Evolutionary conservation across 2,329 filamentous ascomycete genomes (phyloP).

Genomic region (Triangularia setosa): DNA sequence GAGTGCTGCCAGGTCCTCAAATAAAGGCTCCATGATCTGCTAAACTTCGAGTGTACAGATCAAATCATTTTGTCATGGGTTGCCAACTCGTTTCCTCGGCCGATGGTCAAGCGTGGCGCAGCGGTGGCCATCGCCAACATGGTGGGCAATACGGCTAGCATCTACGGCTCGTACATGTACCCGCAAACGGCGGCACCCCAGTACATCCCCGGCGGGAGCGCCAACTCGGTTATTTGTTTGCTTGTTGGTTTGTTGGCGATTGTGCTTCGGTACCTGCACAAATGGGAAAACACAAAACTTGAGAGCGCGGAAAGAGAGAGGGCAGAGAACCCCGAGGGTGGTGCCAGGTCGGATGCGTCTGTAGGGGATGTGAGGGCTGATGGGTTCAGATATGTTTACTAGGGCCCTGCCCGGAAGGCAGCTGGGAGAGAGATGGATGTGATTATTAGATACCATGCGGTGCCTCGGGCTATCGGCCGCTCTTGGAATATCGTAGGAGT

Average conservation of each 20-base stretch:
- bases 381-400: slow-evolving; percentile 33
- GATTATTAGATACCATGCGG: neutral
- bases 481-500: too few species aligned
- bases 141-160: slow-evolving; percentile 56
- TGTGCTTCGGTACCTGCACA: slow-evolving; percentile 49
- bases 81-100: slow-evolving; percentile 67
- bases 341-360: slow-evolving; percentile 1
- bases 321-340: slow-evolving; percentile 31
- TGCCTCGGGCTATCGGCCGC: neutral
- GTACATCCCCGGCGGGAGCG: slow-evolving; percentile 51
- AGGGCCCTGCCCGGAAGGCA: neutral
- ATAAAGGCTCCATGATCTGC: neutral
- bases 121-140: slow-evolving; percentile 65
- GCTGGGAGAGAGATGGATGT: neutral
- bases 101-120: slow-evolving; percentile 61
- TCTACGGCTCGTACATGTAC: slow-evolving; percentile 48
- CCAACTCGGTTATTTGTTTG: slow-evolving; percentile 60
- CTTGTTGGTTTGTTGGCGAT: slow-evolving; percentile 55
- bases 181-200: slow-evolving; percentile 38
- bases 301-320: slow-evolving; percentile 41
- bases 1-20: slow-evolving; percentile 16
- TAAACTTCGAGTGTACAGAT: slow-evolving; percentile 26
- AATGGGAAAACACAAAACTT: slow-evolving; percentile 57
- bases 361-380: slow-evolving; percentile 23
- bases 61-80: slow-evolving; percentile 63